phyloP scores from a whole-genome alignment of 2,329 filamentous ascomycete species.

The Colletotrichum neosansevieriae region DNA sequence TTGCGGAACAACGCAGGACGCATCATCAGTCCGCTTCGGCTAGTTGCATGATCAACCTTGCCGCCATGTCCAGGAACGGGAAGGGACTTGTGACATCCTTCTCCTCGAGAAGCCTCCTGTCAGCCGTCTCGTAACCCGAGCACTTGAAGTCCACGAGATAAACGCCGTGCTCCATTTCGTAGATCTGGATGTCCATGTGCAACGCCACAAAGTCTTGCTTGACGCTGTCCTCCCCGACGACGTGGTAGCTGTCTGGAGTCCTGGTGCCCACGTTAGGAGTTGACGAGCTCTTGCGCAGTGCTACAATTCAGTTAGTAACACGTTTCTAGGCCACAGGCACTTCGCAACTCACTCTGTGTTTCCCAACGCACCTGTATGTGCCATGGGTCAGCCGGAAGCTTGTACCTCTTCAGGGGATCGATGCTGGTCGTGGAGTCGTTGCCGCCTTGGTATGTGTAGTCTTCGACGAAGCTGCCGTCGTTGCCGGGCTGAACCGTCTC shows the following conservation, averaged over 20 bases:
- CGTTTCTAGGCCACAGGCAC: slow-evolving; percentile 52
- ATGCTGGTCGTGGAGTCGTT: slow-evolving; percentile 54
- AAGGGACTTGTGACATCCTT: slow-evolving; percentile 97
- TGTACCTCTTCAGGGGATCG: slow-evolving; percentile 75
- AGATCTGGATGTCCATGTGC: slow-evolving; percentile 95
- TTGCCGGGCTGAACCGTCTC: slow-evolving; percentile 57
- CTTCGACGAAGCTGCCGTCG: slow-evolving; percentile 56
- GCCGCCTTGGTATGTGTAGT: slow-evolving; percentile 52
- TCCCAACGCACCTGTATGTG: slow-evolving; percentile 91
- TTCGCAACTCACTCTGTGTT: slow-evolving; percentile 77
- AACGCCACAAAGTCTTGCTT: slow-evolving; percentile 82
- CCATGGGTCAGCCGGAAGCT: slow-evolving; percentile 94
- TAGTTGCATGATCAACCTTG: slow-evolving; percentile 91
- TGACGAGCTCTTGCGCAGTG: slow-evolving; percentile 53
- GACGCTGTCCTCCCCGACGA: slow-evolving; percentile 54
- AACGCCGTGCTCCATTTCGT: slow-evolving; percentile 90
- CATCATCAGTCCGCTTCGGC: slow-evolving; percentile 76
- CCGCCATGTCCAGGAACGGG: slow-evolving; percentile 94
- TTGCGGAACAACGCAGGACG: slow-evolving; percentile 4
- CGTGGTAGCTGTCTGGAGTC: slow-evolving; percentile 54
- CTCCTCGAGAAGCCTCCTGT: slow-evolving; percentile 84
- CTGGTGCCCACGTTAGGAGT: slow-evolving; percentile 39
- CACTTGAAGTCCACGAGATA: slow-evolving; percentile 99
- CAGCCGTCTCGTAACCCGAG: slow-evolving; percentile 87
- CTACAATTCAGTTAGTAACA: slow-evolving; percentile 45